A percentile compares a stretch with the other conserved stretches of the same genome.
These are phyloP conservation scores for Austroboletus eburneus DNA, from an alignment of 768 basidiomycete species.

Conservation along the genomic window DNA sequence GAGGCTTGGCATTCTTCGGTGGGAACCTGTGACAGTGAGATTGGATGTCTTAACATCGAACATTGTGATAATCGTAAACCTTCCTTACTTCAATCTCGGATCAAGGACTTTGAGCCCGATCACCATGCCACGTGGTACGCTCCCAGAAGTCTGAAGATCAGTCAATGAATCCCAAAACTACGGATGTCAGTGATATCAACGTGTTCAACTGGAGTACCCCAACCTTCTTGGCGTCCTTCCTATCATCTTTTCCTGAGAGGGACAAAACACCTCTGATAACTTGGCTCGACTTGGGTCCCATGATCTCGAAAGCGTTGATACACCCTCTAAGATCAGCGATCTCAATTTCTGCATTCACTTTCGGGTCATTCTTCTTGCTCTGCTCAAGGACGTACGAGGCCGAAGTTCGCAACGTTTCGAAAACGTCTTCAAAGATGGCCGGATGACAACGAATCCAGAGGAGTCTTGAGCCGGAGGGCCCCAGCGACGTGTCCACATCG, in stretches of 20 bases:
- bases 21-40: constrained; percentile 58
- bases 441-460: constrained; percentile 85
- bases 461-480: too few relatives aligned
- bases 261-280: constrained; percentile 63
- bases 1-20: constrained; percentile 64
- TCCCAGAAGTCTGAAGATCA: constrained; percentile 59
- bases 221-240: constrained; percentile 60
- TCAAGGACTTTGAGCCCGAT: constrained; percentile 80
- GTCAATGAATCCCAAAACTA: constrained; percentile 56
- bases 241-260: constrained; percentile 44
- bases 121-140: constrained; percentile 69
- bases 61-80: too few relatives aligned
- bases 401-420: constrained; percentile 46
- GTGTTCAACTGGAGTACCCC: not conserved
- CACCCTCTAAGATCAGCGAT: constrained; percentile 68
- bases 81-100: constrained; percentile 74
- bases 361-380: constrained; percentile 22
- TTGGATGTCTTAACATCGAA: not conserved
- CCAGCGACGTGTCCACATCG: too few relatives aligned
- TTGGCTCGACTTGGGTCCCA: constrained; percentile 80
- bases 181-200: not conserved
- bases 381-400: constrained; percentile 48
- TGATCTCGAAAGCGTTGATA: constrained; percentile 81
- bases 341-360: constrained; percentile 43
- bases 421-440: constrained; percentile 55